A percentile compares a stretch with the other conserved stretches of the same genome.
Evolutionary conservation across 139 green algal species (phyloP).

Genomic region (Picochlorum costavermella): DNA sequence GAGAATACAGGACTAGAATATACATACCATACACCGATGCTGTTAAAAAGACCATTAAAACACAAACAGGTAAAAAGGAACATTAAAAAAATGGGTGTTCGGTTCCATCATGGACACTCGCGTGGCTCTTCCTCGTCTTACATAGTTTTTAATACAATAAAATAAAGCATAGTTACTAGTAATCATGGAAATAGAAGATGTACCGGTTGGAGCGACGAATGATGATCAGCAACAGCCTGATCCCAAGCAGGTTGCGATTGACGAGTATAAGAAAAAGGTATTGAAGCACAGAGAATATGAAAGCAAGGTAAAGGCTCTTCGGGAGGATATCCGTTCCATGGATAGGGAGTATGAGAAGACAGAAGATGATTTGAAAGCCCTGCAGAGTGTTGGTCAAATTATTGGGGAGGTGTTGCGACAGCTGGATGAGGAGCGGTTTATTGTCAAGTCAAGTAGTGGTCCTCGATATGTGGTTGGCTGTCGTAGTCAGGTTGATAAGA

Average conservation of each 20-base stretch:
- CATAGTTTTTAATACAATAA: background rate
- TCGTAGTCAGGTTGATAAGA: conserved; percentile 91
- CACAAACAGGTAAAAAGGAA: no score
- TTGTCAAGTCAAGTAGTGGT: conserved; percentile 97
- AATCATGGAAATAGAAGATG: background rate
- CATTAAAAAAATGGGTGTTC: no score
- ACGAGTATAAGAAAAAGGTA: conserved; percentile 52
- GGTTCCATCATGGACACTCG: no score
- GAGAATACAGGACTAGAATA: no score
- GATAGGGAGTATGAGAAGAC: conserved; percentile 97
- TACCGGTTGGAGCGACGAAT: no score
- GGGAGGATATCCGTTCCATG: conserved; percentile 70
- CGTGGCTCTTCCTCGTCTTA: no score
- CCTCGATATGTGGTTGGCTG: conserved; percentile 97
- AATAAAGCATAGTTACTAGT: background rate
- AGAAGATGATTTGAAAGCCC: conserved; percentile 96
- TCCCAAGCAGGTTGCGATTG: conserved; percentile 10
- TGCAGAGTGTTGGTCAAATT: conserved; percentile 99
- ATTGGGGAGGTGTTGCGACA: conserved; percentile 97
- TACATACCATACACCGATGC: no score
- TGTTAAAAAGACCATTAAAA: no score
- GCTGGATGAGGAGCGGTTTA: conserved; percentile 96
- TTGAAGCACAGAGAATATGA: conserved; percentile 52
- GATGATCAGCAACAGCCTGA: conserved; percentile 1
- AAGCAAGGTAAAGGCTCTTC: conserved; percentile 35